Conservation (phyloP, 345 rosid species). For the Salix exigua region DNA sequence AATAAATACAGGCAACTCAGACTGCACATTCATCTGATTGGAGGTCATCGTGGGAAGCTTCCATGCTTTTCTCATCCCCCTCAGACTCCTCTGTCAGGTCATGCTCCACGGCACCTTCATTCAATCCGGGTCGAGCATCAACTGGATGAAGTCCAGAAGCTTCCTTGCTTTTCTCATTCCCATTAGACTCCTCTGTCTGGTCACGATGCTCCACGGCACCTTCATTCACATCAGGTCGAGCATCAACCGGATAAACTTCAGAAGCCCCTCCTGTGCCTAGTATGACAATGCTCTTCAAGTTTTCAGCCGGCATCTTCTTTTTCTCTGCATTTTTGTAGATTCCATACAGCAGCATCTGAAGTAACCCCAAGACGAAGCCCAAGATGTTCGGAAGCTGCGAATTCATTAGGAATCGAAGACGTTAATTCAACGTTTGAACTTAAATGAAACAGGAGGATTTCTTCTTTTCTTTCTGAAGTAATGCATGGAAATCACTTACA, state of each 20-base stretch:
- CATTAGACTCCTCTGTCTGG: background rate
- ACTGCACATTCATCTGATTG: slow-evolving; percentile 25
- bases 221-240: background rate
- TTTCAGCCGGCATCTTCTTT: slow-evolving; percentile 20
- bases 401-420: background rate
- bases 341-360: slow-evolving; percentile 65
- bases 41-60: slow-evolving; percentile 12
- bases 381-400: slow-evolving; percentile 67
- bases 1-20: slow-evolving; percentile 17
- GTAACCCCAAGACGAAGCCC: slow-evolving; percentile 65
- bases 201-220: background rate
- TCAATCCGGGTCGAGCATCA: background rate
- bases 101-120: slow-evolving; percentile 1
- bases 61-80: slow-evolving; percentile 18
- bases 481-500: slow-evolving; percentile 38
- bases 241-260: slow-evolving; percentile 30
- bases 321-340: slow-evolving; percentile 41
- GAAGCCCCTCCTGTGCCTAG: slow-evolving; percentile 16
- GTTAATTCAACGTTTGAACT: background rate
- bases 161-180: slow-evolving; percentile 20
- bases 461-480: background rate
- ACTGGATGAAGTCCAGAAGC: slow-evolving; percentile 31
- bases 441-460: background rate
- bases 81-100: background rate
- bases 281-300: slow-evolving; percentile 21